Evolutionary conservation across 805 yeast species (phyloP), one percentile per base, ranked within the genome.

Genomic region (Candida maris): DNA sequence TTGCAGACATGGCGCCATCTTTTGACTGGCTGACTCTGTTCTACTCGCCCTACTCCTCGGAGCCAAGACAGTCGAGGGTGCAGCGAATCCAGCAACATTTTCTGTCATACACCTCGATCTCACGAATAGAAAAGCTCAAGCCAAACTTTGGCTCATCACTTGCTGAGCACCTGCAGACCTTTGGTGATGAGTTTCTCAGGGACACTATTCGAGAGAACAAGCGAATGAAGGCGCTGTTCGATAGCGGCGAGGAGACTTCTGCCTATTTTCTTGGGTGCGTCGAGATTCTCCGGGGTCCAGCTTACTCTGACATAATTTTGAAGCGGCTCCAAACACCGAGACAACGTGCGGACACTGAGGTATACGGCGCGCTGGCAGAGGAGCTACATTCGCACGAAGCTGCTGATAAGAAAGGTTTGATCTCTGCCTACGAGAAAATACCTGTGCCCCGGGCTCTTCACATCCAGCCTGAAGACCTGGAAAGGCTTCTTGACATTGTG

Each of bases 191-290:
- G 20, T 27, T 41, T 12, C 32, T 52, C 28, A 37, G 37, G 17
- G 49, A 45, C 10, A 20, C 40, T 2, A 30, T 52, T 4, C 32
- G 37, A 19, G 44, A 49, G 25, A 48, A 47, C 22, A 44, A 34
- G 17, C 21, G 34, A 5, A 30, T 49, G 27, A 37, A 36, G 13
- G 33, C 28, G 25, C 28, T 49, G 4, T 38, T 39, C 19, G 41
- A 46, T 8, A 34, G 39, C 6, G 44, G 42, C 17, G 46, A 38
- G 12, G 44, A 42, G 10, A 32, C 34, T 7, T 26, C 36, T 9
- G 51, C 56, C 3, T 52, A 51, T 32, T 25, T 48, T n/a, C 38
- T 47, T 13, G 49, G 42, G 8, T 38, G 42, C 34, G 35, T 42
- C 9, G 45, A 46, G 19, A 16, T 49, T 4, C 17, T 51, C 27